Percentiles rank a stretch among this genome's conserved stretches.
Evolutionary conservation across 129 eudicot species (phyloP).

Genomic region (Scalesia atractyloides): DNA sequence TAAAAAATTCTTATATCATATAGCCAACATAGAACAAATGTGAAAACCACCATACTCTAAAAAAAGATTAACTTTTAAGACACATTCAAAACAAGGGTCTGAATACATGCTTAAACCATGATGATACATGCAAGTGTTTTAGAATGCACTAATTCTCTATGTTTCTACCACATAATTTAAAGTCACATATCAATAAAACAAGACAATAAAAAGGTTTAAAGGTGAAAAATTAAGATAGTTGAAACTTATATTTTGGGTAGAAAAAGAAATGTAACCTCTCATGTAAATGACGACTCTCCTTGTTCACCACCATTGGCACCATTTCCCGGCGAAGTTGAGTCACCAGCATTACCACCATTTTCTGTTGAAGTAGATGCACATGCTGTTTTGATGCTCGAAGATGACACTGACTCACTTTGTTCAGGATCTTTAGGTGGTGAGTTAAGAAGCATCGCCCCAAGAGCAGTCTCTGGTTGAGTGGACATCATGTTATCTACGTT

Average conservation of each 20-base stretch:
- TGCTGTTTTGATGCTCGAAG: not conserved
- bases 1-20: too few relatives aligned
- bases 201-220: not conserved
- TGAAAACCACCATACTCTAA: too few relatives aligned
- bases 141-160: not conserved
- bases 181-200: not conserved
- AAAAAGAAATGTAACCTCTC: not conserved
- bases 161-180: not conserved
- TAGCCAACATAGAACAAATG: too few relatives aligned
- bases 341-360: not conserved
- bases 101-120: not conserved
- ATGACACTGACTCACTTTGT: not conserved
- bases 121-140: not conserved
- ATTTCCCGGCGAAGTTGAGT: not conserved
- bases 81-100: not conserved
- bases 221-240: not conserved
- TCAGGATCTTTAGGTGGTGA: not conserved
- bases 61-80: not conserved
- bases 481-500: not conserved
- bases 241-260: not conserved
- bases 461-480: constrained; percentile 26
- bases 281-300: constrained; percentile 3
- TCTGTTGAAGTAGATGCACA: not conserved
- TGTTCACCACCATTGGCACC: not conserved
- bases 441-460: constrained; percentile 30